These are phyloP conservation scores for Blastobotrys muscicola DNA, from an alignment of 805 yeast species.

Conservation along the genomic window DNA sequence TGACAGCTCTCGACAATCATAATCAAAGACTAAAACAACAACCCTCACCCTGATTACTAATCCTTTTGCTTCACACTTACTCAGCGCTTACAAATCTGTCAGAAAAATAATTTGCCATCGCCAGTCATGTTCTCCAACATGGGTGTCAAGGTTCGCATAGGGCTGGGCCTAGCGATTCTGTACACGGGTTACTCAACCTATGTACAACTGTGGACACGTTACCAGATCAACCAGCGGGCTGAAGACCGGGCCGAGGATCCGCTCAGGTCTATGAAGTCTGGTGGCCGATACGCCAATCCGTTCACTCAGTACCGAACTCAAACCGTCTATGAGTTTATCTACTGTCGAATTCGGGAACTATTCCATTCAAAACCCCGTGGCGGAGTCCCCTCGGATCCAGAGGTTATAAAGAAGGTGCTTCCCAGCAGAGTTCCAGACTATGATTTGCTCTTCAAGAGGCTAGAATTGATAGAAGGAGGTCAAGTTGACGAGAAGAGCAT, in stretches of 20 bases:
- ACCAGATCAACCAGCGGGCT: conserved; percentile 42
- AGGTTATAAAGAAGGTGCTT: conserved; percentile 44
- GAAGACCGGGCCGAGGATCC: conserved; percentile 19
- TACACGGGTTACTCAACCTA: conserved; percentile 61
- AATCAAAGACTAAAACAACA: too few species aligned
- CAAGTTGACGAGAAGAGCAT: background rate
- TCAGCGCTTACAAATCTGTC: too few species aligned
- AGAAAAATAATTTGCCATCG: too few species aligned
- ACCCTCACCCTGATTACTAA: too few species aligned
- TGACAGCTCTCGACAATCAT: too few species aligned
- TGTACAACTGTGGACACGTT: conserved; percentile 45
- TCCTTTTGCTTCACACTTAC: too few species aligned
- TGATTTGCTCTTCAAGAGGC: conserved; percentile 29
- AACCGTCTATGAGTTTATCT: conserved; percentile 75
- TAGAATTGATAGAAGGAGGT: background rate
- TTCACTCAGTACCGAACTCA: conserved; percentile 85
- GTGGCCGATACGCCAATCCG: conserved; percentile 84
- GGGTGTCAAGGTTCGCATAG: conserved; percentile 4
- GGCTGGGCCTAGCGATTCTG: conserved; percentile 25
- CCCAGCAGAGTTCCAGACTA: conserved; percentile 53
- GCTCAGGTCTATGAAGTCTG: conserved; percentile 42
- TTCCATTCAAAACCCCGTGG: conserved; percentile 53
- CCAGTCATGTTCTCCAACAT: too few species aligned
- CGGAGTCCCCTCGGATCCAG: conserved; percentile 41
- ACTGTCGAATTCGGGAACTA: conserved; percentile 62